Conservation (phyloP, 257 asterid genomes). For the Scutellaria galericulata region DNA sequence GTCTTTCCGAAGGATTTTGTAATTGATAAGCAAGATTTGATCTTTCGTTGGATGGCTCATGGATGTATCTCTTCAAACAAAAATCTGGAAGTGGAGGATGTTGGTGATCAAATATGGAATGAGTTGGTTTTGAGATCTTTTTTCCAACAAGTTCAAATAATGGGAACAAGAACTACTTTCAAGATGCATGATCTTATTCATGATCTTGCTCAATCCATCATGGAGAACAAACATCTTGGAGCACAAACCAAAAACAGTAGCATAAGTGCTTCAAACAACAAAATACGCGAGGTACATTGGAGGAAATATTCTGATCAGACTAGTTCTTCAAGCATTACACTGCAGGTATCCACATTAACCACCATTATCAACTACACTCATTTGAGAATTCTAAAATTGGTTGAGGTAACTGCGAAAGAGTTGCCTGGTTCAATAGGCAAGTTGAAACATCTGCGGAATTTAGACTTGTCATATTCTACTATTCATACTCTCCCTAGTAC, state of each 20-base stretch:
- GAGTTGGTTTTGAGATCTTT: slow-evolving; percentile 30
- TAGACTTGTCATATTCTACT: neutral
- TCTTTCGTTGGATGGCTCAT: slow-evolving; percentile 39
- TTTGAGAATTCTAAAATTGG: neutral
- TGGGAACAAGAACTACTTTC: neutral
- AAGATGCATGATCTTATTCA: slow-evolving; percentile 33
- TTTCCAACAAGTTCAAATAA: slow-evolving; percentile 1
- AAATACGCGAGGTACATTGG: slow-evolving; percentile 18
- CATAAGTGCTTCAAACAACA: neutral
- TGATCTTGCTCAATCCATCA: slow-evolving; percentile 28
- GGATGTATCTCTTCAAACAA: slow-evolving; percentile 20
- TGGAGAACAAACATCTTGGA: slow-evolving; percentile 10
- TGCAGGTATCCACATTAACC: neutral
- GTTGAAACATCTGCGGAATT: slow-evolving; percentile 14
- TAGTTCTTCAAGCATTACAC: slow-evolving; percentile 4
- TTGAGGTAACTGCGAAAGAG: neutral
- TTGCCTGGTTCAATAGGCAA: slow-evolving; percentile 3
- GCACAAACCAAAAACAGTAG: neutral
- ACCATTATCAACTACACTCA: neutral
- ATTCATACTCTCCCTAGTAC: neutral
- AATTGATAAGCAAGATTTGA: slow-evolving; percentile 33
- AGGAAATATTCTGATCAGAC: neutral
- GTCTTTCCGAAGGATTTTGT: slow-evolving; percentile 28
- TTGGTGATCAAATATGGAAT: slow-evolving; percentile 25
- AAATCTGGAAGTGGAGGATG: slow-evolving; percentile 3